A percentile compares a stretch with the other conserved stretches of the same genome.
These are phyloP conservation scores for Globisporangium uncinulatum DNA, from an alignment of 352 stramenopile species.

Conservation along the genomic window DNA sequence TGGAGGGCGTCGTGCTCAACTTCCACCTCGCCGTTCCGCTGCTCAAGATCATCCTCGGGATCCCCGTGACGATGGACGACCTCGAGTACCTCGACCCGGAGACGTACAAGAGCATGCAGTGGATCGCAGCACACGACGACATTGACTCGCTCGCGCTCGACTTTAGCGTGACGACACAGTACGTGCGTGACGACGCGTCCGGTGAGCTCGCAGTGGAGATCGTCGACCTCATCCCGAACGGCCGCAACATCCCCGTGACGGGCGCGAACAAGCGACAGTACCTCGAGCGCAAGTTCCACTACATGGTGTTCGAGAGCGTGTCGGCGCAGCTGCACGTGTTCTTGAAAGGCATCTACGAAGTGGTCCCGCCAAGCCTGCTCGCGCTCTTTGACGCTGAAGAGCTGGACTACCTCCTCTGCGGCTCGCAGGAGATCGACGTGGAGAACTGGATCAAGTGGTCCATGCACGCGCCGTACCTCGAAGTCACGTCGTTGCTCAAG, in stretches of 20 bases:
- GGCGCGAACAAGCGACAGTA: slow-evolving; percentile 95
- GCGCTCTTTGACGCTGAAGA: slow-evolving; percentile 97
- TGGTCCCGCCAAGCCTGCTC: slow-evolving; percentile 90
- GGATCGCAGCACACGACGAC: slow-evolving; percentile 56
- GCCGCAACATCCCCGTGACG: slow-evolving; percentile 83
- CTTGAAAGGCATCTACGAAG: slow-evolving; percentile 95
- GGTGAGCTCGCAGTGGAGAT: slow-evolving; percentile 16
- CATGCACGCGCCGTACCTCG: slow-evolving; percentile 28
- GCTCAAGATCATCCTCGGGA: slow-evolving; percentile 96
- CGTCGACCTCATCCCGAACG: slow-evolving; percentile 55
- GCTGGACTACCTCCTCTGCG: slow-evolving; percentile 94
- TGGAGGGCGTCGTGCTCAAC: slow-evolving; percentile 92
- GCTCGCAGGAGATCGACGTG: slow-evolving; percentile 91
- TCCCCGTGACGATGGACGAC: slow-evolving; percentile 92
- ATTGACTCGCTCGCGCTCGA: slow-evolving; percentile 50
- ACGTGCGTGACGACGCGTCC: not conserved
- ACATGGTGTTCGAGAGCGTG: slow-evolving; percentile 91
- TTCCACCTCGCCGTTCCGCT: slow-evolving; percentile 94
- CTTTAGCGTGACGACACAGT: slow-evolving; percentile 48
- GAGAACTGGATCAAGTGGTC: slow-evolving; percentile 91
- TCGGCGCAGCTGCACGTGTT: slow-evolving; percentile 87
- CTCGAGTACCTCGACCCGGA: slow-evolving; percentile 82
- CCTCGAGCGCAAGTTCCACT: slow-evolving; percentile 90
- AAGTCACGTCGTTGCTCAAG: slow-evolving; percentile 23
- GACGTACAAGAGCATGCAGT: slow-evolving; percentile 51